A percentile compares a stretch with the other conserved stretches of the same genome.
These are phyloP conservation scores for Epichloe scottii DNA, from an alignment of 2,329 filamentous ascomycete genomes.

Conservation along the genomic window DNA sequence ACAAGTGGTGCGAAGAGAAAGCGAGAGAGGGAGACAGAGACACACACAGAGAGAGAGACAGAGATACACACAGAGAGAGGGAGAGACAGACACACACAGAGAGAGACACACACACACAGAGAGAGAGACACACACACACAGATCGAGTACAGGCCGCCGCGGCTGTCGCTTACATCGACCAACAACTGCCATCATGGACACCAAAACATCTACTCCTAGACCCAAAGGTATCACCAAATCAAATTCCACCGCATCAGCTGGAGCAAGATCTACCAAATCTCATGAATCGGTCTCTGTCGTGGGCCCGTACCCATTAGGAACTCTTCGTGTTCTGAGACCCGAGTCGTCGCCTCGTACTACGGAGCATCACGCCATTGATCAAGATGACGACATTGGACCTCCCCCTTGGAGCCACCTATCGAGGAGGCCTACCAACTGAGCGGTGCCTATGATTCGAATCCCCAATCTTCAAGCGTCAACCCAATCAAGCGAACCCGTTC, in stretches of 20 bases:
- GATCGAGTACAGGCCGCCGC: not conserved
- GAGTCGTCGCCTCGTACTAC: constrained; percentile 7
- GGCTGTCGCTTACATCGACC: not conserved
- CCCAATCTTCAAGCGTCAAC: not conserved
- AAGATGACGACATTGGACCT: constrained; percentile 15
- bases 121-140: too few species aligned
- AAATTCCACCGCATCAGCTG: constrained; percentile 17
- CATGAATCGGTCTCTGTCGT: constrained; percentile 25
- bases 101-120: too few species aligned
- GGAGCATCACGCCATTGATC: constrained; percentile 1
- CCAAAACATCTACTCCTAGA: constrained; percentile 10
- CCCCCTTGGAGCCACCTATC: constrained; percentile 19
- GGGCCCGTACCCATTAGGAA: constrained; percentile 30
- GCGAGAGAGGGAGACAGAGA: too few species aligned
- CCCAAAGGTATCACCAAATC: constrained; percentile 22
- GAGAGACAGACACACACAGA: too few species aligned
- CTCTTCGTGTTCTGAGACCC: constrained; percentile 26
- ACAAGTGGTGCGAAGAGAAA: not conserved
- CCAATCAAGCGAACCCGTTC: constrained; percentile 6
- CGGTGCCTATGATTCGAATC: not conserved
- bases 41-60: too few species aligned
- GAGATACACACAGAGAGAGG: too few species aligned
- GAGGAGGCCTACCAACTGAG: not conserved
- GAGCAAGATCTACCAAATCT: constrained; percentile 20
- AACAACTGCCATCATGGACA: constrained; percentile 13